Percentiles rank a stretch among this genome's conserved stretches.
phyloP scores from a whole-genome alignment of 768 basidiomycete species.

The Amanita jacksonii region DNA sequence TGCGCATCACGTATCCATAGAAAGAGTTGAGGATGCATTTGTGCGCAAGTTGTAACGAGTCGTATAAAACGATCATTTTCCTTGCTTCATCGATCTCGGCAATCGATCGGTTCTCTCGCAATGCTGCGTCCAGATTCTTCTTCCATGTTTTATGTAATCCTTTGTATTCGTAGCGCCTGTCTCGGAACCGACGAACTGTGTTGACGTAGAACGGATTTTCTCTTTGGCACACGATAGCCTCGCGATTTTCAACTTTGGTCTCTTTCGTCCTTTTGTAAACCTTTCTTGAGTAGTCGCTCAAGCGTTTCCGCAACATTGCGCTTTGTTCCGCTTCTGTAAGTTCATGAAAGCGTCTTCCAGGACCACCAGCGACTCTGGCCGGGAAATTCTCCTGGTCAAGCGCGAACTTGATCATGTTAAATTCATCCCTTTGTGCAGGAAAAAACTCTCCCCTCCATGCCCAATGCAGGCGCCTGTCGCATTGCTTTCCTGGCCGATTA shows the following conservation, averaged over 20 bases:
- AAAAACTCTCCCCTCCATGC: slow-evolving; percentile 99
- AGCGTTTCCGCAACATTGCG: slow-evolving; percentile 86
- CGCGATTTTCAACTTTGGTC: slow-evolving; percentile 88
- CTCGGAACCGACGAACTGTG: slow-evolving; percentile 93
- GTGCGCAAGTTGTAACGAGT: slow-evolving; percentile 97
- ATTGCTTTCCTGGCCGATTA: slow-evolving; percentile 91
- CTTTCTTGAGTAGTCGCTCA: slow-evolving; percentile 97
- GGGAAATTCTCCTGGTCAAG: slow-evolving; percentile 93
- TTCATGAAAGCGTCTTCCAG: slow-evolving; percentile 76
- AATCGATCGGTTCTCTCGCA: slow-evolving; percentile 60
- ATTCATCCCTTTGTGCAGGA: slow-evolving; percentile 94
- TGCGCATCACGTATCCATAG: slow-evolving; percentile 99
- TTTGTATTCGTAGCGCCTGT: slow-evolving; percentile 98
- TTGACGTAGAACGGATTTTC: slow-evolving; percentile 99
- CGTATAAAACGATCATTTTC: slow-evolving; percentile 98
- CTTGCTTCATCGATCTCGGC: slow-evolving; percentile 93
- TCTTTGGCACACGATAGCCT: slow-evolving; percentile 92
- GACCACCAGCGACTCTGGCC: slow-evolving; percentile 60
- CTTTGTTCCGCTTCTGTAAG: slow-evolving; percentile 81
- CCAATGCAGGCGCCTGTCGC: slow-evolving; percentile 92
- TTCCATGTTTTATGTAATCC: slow-evolving; percentile 98
- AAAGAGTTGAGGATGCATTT: slow-evolving; percentile 99
- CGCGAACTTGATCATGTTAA: slow-evolving; percentile 97
- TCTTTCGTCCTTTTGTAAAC: slow-evolving; percentile 99
- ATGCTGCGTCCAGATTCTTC: slow-evolving; percentile 81